Base-by-base conservation (phyloP, 116 monocot species). In the Cymodocea nodosa region DNA sequence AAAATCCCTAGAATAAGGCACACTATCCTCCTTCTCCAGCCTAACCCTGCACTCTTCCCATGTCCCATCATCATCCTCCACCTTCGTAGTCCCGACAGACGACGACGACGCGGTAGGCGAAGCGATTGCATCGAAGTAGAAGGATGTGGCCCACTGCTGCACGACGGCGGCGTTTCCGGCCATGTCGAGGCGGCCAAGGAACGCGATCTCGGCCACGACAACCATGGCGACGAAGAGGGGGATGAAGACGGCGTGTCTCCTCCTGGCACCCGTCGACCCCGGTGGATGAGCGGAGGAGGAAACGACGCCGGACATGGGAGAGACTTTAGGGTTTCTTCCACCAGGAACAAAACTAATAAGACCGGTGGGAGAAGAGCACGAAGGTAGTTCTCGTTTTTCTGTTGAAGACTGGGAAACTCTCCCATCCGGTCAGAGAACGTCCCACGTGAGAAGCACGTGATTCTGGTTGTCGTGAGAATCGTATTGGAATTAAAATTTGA, bases 111-210 rank as follows among this genome's bases (percentile, higher is more conserved):
- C 6, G 3, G 62, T 65, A n/a, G 60, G 53, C 22, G 68, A 49
- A 18, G 59, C 20, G 55, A 52, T 56, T 35, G 70, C 34, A 30
- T 73, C 60, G 30, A 69, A 74, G 65, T 73, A 74, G 67, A 79
- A 77, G 44, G 84, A 80, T 73, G 53, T 73, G 70, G 86, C 81
- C 90, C 89, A 89, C 34, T 71, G 60, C 54, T 87, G 55, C 53
- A 94, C 78, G 23, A 77, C 55, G 49, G 69, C 68, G 24, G 78
- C 81, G 68, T 84, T 87, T 81, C 84, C 78, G 24, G 68, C 78
- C 84, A 89, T 80, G 75, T 94, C 94, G 44, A 94, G 90, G 51
- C 83, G 80, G 56, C 82, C 80, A 15, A 94, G 71, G 71, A 89
- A 84, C 55, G 76, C 70, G 70, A 89, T 87, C 89, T 94, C 90